phyloP scores from a whole-genome alignment of 2,329 filamentous ascomycete species.

The Alternaria ethzedia region DNA sequence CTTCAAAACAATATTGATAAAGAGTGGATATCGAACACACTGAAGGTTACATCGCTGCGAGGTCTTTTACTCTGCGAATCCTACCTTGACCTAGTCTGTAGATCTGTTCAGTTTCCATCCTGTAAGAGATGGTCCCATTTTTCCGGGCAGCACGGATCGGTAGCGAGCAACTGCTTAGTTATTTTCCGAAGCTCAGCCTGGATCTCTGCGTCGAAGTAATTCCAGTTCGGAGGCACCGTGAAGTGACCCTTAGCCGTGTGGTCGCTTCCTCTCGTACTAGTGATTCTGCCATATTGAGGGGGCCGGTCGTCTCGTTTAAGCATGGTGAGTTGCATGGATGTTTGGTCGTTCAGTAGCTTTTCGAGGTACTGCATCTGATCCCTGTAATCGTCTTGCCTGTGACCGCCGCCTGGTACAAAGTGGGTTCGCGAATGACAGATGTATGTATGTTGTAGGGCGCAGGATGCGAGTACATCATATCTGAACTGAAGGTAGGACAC shows the following conservation, averaged over 20 bases:
- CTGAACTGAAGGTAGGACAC: neutral
- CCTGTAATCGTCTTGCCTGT: too few relatives aligned
- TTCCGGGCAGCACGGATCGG: too few relatives aligned
- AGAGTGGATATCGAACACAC: too few relatives aligned
- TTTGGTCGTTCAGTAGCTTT: neutral
- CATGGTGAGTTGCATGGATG: neutral
- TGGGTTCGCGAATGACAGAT: neutral
- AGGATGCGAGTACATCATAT: neutral
- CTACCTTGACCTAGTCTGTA: too few relatives aligned
- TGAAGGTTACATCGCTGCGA: too few relatives aligned
- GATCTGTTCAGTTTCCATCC: neutral
- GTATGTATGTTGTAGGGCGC: neutral
- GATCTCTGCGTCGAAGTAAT: neutral
- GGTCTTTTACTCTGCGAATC: too few relatives aligned
- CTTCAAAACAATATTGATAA: too few relatives aligned
- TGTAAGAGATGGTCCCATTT: neutral
- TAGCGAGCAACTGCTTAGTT: neutral
- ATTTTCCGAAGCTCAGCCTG: neutral
- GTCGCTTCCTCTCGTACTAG: neutral
- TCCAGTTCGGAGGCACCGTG: neutral
- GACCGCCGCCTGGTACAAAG: too few relatives aligned
- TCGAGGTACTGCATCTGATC: too few relatives aligned
- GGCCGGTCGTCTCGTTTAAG: neutral
- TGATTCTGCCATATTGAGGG: neutral
- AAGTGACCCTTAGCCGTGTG: neutral